phyloP scores from a whole-genome alignment of 2,329 filamentous ascomycete genomes.

The Beauveria scarabaeidicola region DNA sequence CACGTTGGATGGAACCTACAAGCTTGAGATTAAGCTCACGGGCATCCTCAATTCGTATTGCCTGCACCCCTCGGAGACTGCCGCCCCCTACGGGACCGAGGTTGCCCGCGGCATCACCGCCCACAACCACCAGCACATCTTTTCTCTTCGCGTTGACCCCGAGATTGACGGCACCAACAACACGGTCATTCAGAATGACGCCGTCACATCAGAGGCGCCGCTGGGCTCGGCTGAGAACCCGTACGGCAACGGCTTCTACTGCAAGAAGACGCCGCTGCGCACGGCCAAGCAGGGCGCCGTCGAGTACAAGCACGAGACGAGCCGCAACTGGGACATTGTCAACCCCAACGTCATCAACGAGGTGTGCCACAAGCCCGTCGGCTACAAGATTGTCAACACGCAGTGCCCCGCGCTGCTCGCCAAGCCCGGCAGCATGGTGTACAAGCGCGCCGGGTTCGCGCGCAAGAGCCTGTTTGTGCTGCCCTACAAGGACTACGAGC shows the following conservation, averaged over 20 bases:
- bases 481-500: slow-evolving; percentile 31
- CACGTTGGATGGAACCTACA: slow-evolving; percentile 57
- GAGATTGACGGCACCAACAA: slow-evolving; percentile 55
- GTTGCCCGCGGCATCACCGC: slow-evolving; percentile 55
- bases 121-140: slow-evolving; percentile 64
- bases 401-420: slow-evolving; percentile 40
- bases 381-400: slow-evolving; percentile 37
- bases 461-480: slow-evolving; percentile 35
- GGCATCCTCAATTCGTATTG: slow-evolving; percentile 35
- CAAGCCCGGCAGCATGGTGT: slow-evolving; percentile 30
- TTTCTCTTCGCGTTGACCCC: slow-evolving; percentile 57
- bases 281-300: slow-evolving; percentile 18
- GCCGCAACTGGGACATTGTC: slow-evolving; percentile 35
- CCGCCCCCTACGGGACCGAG: slow-evolving; percentile 49
- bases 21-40: slow-evolving; percentile 45
- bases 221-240: slow-evolving; percentile 61
- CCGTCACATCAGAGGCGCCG: slow-evolving; percentile 49
- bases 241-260: slow-evolving; percentile 65
- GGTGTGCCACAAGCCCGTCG: slow-evolving; percentile 33
- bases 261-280: slow-evolving; percentile 19
- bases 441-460: slow-evolving; percentile 32
- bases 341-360: slow-evolving; percentile 34
- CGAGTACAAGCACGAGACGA: slow-evolving; percentile 21
- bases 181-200: slow-evolving; percentile 63
- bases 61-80: slow-evolving; percentile 30